Evolutionary conservation across 2,329 filamentous ascomycete genomes (phyloP), one percentile per base, ranked within the genome.

Genomic region (Cucurbitaria berberidis): DNA sequence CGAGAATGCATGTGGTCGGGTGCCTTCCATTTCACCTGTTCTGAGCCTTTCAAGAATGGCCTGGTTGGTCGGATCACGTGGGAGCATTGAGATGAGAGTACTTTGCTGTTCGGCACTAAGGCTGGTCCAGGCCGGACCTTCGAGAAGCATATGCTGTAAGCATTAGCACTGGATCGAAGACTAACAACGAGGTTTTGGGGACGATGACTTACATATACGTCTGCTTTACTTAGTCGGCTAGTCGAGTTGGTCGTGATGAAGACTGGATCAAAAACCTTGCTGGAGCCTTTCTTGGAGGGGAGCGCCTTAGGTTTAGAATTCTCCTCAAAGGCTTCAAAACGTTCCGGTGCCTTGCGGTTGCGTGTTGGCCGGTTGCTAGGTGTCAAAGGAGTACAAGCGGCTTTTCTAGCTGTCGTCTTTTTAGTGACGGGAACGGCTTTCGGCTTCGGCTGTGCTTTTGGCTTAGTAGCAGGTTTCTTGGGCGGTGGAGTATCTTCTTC

Each of bases 211-310:
- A 63, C 65, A 44, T 69, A 70, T 38, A 75, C 42, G 48, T 76
- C 72, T 15, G 63, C 66, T 44, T 70, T 72, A 6, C 47, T 63
- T 3, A 76, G 59, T 11, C 67, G 68, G 18, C 60, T 67, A 15
- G 59, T 63, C 6, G 69, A 59, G 44, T 72, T 66, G 26, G 71
- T 70, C 4, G 72, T 72, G 19, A 73, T 63, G 51, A 64, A 71
- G 46, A 60, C 44, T 0, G 72, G 67, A 11, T 71, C 63, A 45
- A 68, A 74, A 22, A 69, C 63, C 29, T 61, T 70, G 47, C 60
- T 60, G 1, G 22, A 6, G 0, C 38, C 39, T 16, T 60, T 55
- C 35, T 59, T 67, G 5, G 40, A 22, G 6, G 54, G 45, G 8
- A 40, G 32, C 19, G 51, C 24, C 43, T 59, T 63, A 6, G 45